Evolutionary conservation across 129 eudicot genomes (phyloP), one percentile per base, ranked within the genome.

Genomic region (Sambucus nigra): DNA sequence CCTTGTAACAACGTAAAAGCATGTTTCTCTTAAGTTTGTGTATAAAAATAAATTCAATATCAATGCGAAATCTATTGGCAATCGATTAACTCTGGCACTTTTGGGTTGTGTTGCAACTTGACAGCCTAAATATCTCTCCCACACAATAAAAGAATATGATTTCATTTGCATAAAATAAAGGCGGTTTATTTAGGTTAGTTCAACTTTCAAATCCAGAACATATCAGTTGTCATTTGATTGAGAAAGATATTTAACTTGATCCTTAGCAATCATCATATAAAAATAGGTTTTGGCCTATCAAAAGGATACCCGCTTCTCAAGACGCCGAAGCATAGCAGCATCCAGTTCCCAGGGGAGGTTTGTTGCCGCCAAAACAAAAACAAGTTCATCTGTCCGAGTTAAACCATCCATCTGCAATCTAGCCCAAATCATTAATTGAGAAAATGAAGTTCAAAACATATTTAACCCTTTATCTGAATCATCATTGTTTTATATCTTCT

Each of bases 281-380:
- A 44, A 47, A 24, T 12, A 11, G 14, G 41, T 44, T 22, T 22
- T 27, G 20, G 57, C n/a, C 31, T 2, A 31, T 3, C 16, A 35
- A 32, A 47, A 71, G 80, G 74, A 75, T 74, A 92, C 96, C 69
- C 99, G 77, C 72, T 92, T 86, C 79, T 92, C 99, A 65, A 92
- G 99, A 64, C 96, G 99, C 55, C 99, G 84, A 20, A 92, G 81
- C 99, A 92, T 87, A 48, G 99, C 99, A 17, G 94, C 99, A 77
- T 92, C 99, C 33, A 92, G 87, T 64, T 92, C 99, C 99, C 99
- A 92, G 15, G 99, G 99, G 28, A 92, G 96, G 51, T 92, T 92
- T 44, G 99, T 92, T 74, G 99, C 96, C 9, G 99, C 99, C 73
- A 92, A 77, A 54, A 92, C 99, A 92, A 92, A 92, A 20, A 92